phyloP scores from a whole-genome alignment of 768 basidiomycete genomes.

The Inosperma sp. region DNA sequence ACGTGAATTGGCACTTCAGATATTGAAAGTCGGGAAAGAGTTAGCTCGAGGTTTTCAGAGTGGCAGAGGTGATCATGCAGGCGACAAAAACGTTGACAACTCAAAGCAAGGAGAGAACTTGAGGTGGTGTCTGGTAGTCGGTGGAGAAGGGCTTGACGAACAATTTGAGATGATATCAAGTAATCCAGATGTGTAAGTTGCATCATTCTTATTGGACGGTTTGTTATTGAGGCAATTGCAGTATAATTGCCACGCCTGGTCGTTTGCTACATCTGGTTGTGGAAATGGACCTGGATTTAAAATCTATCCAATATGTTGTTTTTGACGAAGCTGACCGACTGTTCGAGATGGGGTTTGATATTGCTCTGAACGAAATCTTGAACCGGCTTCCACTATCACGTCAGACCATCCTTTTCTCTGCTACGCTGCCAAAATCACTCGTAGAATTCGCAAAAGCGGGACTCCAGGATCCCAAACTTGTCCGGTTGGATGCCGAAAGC shows the following conservation, averaged over 20 bases:
- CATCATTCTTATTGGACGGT: constrained; percentile 7
- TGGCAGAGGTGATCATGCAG: constrained; percentile 63
- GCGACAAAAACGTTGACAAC: constrained; percentile 60
- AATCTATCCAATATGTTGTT: constrained; percentile 82
- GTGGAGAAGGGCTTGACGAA: constrained; percentile 92
- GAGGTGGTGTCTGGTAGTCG: constrained; percentile 92
- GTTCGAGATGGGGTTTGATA: constrained; percentile 97
- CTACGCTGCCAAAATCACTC: constrained; percentile 91
- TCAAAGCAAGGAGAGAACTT: constrained; percentile 56
- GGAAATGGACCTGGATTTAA: constrained; percentile 93
- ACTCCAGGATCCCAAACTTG: constrained; percentile 86
- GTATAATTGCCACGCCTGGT: constrained; percentile 96
- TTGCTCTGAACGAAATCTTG: constrained; percentile 87
- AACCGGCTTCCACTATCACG: constrained; percentile 80
- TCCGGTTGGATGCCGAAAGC: constrained; percentile 93
- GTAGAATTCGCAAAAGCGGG: constrained; percentile 99
- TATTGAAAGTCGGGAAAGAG: constrained; percentile 92
- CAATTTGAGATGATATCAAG: constrained; percentile 94
- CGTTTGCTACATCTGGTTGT: constrained; percentile 94
- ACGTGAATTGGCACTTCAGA: constrained; percentile 90
- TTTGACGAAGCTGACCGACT: constrained; percentile 98
- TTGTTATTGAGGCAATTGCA: constrained; percentile 27
- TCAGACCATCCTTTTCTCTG: constrained; percentile 94
- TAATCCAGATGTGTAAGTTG: constrained; percentile 90
- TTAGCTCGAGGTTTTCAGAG: constrained; percentile 77